Evolutionary conservation across 257 asterid genomes (phyloP), one percentile per base, ranked within the genome.

Genomic region (Lycium ferocissimum): DNA sequence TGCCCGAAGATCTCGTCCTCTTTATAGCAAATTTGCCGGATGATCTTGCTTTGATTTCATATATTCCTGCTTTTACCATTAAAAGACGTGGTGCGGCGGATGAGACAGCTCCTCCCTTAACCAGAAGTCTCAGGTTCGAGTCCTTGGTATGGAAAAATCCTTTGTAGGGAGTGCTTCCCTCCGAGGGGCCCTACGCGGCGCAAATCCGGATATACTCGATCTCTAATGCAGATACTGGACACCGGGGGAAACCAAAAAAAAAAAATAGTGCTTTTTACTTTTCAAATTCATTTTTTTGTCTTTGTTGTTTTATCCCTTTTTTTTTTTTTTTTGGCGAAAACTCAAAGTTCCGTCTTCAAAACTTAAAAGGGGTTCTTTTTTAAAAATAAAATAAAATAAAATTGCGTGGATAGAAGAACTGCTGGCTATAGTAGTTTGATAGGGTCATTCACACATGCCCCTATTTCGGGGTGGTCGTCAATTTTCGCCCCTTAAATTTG

Each of bases 21-120:
- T 15, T 35, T 75, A 11, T 5, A 6, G 51, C 33, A 73, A 61
- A 45, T 18, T n/a, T 51, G 63, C 69, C 81, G 53, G 54, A 69
- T 69, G 76, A 69, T 69, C 51, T 37, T 37, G 51, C 76, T 67
- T 67, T 69, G 51, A 69, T 69, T 69, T 69, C 76, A 15, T 15
- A 14, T 67, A 12, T 37, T 13, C 22, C 51, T 69, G 7, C 22
- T 26, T 40, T 40, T 40, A 40, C 6, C 45, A 40, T 40, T 5
- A 40, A 40, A 40, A 5, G 6, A 4, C 3, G 45, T 40, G 45
- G 45, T 40, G 45, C 5, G 3, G 45, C 5, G 45, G 45, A 40
- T 40, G 45, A 40, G 45, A 4, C 45, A 2, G 5, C 45, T 40
- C 45, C 2, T 40, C 7, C 6, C 45, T 40, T 40, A 40, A 40